These are phyloP conservation scores for Globisporangium echinulatum DNA, from an alignment of 352 stramenopile genomes.

Conservation along the genomic window DNA sequence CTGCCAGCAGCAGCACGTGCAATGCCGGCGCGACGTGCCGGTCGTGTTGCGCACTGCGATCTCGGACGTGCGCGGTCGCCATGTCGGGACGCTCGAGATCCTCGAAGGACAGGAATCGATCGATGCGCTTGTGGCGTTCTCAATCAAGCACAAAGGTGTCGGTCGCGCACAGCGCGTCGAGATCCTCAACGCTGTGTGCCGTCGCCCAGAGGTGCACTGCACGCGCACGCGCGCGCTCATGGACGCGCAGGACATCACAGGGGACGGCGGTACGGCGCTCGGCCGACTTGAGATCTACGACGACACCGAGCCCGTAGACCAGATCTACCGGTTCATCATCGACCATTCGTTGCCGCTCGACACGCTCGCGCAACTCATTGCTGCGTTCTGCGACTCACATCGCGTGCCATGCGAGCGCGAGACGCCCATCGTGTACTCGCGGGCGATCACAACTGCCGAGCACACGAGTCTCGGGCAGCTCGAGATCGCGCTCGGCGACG, in stretches of 20 bases:
- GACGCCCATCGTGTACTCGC: conserved; percentile 47
- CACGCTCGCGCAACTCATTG: conserved; percentile 34
- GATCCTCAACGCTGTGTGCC: conserved; percentile 5
- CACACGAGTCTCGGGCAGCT: conserved; percentile 28
- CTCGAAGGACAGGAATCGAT: conserved; percentile 24
- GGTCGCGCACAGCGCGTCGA: conserved; percentile 5
- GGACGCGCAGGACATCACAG: conserved; percentile 33
- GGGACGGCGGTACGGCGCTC: conserved; percentile 11
- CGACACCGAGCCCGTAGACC: conserved; percentile 52
- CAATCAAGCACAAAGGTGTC: conserved; percentile 12
- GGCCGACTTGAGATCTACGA: conserved; percentile 64
- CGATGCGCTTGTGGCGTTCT: conserved; percentile 20
- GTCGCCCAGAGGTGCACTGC: conserved; percentile 20
- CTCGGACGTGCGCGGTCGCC: conserved; percentile 7
- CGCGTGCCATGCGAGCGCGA: conserved; percentile 27
- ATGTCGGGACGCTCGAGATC: conserved; percentile 15
- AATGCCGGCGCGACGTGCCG: conserved; percentile 15
- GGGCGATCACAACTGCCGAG: conserved; percentile 26
- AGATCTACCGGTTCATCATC: conserved; percentile 63
- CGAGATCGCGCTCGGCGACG: conserved; percentile 39
- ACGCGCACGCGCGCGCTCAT: conserved; percentile 33
- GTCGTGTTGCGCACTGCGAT: conserved; percentile 17
- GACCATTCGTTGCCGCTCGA: conserved; percentile 30
- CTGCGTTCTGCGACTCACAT: conserved; percentile 22
- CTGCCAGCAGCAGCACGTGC: conserved; percentile 22